Percentiles rank a stretch among this genome's conserved stretches.
Conservation (phyloP, 257 asterid species). For the Ophiorrhiza pumila region DNA sequence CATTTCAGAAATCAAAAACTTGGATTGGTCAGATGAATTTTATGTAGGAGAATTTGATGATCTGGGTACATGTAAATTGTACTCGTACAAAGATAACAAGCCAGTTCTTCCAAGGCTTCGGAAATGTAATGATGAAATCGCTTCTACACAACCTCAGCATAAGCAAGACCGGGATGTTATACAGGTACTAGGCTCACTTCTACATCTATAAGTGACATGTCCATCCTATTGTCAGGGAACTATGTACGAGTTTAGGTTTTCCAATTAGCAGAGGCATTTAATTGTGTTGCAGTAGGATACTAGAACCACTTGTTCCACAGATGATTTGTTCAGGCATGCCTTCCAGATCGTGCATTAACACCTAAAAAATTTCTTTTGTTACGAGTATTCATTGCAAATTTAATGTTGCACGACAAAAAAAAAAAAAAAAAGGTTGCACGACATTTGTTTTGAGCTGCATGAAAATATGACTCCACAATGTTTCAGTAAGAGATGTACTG, state of each 20-base stretch:
- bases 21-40: slow-evolving; percentile 64
- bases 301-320: not conserved
- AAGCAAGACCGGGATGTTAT: slow-evolving; percentile 47
- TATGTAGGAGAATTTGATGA: slow-evolving; percentile 65
- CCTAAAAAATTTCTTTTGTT: not conserved
- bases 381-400: not conserved
- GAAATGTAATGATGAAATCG: slow-evolving; percentile 29
- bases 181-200: slow-evolving; percentile 41
- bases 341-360: not conserved
- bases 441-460: not conserved
- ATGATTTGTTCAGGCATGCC: not conserved
- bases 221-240: slow-evolving; percentile 1
- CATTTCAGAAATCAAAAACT: slow-evolving; percentile 25
- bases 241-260: slow-evolving; percentile 12
- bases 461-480: not conserved
- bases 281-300: not conserved
- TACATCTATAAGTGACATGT: slow-evolving; percentile 8
- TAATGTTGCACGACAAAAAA: not conserved
- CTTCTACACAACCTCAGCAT: slow-evolving; percentile 22
- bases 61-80: slow-evolving; percentile 40
- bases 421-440: no score
- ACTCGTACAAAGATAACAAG: slow-evolving; percentile 35
- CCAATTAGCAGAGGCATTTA: not conserved
- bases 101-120: slow-evolving; percentile 39
- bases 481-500: not conserved